Base-by-base conservation (phyloP, 1,139 yeast species). In the Yamadazyma sp. region DNA sequence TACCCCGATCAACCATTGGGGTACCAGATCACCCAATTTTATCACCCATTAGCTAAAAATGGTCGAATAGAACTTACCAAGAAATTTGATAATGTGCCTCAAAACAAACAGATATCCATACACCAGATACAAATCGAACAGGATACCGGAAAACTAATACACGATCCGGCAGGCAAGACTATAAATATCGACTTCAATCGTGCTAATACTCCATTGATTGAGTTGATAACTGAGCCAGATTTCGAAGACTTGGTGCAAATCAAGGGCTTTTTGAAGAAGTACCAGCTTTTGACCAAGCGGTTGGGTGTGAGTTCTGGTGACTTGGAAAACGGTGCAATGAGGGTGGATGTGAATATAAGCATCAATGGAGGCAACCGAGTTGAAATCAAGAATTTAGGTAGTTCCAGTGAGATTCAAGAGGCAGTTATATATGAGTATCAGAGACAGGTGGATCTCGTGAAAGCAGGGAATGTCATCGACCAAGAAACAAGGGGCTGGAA, bases 1-100 rank as follows among this genome's bases (percentile, higher is more conserved):
- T 92, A 92, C 57, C 94, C 94, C 1, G 99, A 92, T 59, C 97
- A 92, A 59, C 98, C 98, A 0, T 65, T 86, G 38, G 99, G 99
- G 0, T 92, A 89, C 59, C 99, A 92, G 57, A 83, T 92, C 40
- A 92, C 99, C 0, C 99, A 92, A 62, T 86, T 80, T 53, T 88
- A 77, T 56, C 73, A 74, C 33, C 97, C 99, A 1, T 68, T 86
- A 35, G 95, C 97, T 1, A 68, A 59, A 27, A 68, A 76, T 34
- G 98, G 98, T 0, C 47, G 44, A 15, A 37, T 92, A 31, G 58
- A 57, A 23, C 58, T 92, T 33, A 59, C 51, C 10, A 60, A 64
- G 17, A 62, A 74, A 29, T 62, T 72, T 38, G 96, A 88, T 54
- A 82, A 77, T 7, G 67, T 80, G 1, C 57, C 64, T 1, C 57